phyloP scores from a whole-genome alignment of 108 stramenopile genomes.

The Aurantiochytrium sp. region DNA sequence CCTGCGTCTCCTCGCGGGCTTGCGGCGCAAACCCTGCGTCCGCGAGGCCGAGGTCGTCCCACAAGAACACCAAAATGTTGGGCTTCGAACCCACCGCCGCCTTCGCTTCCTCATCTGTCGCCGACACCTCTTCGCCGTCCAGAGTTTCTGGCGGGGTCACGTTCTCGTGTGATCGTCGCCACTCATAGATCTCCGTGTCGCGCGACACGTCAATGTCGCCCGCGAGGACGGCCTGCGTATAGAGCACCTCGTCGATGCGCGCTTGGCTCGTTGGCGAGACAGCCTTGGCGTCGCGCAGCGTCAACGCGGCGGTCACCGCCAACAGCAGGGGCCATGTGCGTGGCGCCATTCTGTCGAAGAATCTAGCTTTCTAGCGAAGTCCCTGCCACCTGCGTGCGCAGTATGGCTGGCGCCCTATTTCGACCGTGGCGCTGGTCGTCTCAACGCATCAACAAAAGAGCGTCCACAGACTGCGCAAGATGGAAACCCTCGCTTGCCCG shows the following conservation, averaged over 20 bases:
- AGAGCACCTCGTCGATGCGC: neutral
- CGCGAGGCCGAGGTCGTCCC: slow-evolving; percentile 9
- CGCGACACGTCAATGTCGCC: slow-evolving; percentile 39
- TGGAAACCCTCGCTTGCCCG: too few species aligned
- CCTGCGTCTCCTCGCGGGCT: neutral
- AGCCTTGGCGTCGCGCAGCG: neutral
- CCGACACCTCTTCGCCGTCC: neutral
- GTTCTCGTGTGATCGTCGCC: neutral
- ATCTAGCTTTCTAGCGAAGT: too few species aligned
- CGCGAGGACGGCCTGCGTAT: neutral
- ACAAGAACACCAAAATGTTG: slow-evolving; percentile 1
- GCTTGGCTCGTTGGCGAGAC: neutral
- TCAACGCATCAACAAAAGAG: too few species aligned
- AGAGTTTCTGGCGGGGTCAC: neutral
- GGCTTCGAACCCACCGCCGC: neutral
- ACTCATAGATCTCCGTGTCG: neutral
- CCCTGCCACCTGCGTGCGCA: too few species aligned
- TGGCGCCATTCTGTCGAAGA: too few species aligned
- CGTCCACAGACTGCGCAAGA: too few species aligned
- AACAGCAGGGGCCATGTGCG: too few species aligned
- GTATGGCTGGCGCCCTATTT: too few species aligned
- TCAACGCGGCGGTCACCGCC: too few species aligned
- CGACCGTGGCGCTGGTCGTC: too few species aligned
- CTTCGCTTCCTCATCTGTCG: neutral
- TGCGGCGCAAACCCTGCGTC: neutral